Percentiles rank a stretch among this genome's conserved stretches.
phyloP scores from a whole-genome alignment of 805 yeast genomes.

The Jamesozyma lodderae region DNA sequence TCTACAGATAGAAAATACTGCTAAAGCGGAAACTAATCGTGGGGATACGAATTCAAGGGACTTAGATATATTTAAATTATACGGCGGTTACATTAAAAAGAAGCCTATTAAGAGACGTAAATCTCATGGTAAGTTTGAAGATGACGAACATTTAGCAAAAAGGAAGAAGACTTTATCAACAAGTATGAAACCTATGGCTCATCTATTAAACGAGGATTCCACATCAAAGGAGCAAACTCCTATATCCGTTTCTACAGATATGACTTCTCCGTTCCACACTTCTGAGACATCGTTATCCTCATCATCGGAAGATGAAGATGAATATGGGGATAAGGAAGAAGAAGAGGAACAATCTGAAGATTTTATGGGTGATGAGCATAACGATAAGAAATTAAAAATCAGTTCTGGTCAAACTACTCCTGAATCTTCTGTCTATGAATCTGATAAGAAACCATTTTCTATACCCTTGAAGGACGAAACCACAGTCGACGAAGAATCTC shows the following conservation, averaged over 20 bases:
- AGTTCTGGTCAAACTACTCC: conserved; percentile 21
- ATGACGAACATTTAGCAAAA: conserved; percentile 2
- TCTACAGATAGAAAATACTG: conserved; percentile 9
- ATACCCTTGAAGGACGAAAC: background rate
- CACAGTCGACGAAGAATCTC: background rate
- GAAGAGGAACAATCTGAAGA: conserved; percentile 9
- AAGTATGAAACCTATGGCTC: conserved; percentile 23
- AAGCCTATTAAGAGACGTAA: conserved; percentile 1
- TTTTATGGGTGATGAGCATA: conserved; percentile 15
- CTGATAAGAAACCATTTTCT: background rate
- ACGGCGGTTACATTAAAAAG: conserved; percentile 18
- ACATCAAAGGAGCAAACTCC: conserved; percentile 19
- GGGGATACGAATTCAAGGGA: conserved; percentile 28
- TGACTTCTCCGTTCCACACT: conserved; percentile 7
- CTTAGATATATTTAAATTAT: conserved; percentile 30
- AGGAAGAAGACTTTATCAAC: conserved; percentile 10
- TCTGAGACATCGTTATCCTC: conserved; percentile 12
- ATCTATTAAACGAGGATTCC: conserved; percentile 24
- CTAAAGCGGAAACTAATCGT: conserved; percentile 15
- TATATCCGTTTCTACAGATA: conserved; percentile 3
- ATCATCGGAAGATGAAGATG: conserved; percentile 10
- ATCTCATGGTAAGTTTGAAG: background rate
- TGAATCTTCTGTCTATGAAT: conserved; percentile 12
- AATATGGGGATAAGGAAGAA: conserved; percentile 13
- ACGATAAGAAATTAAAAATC: conserved; percentile 15